These are phyloP conservation scores for Rhodotorula sp. DNA, from an alignment of 1,284 basidiomycete species.

Conservation along the genomic window DNA sequence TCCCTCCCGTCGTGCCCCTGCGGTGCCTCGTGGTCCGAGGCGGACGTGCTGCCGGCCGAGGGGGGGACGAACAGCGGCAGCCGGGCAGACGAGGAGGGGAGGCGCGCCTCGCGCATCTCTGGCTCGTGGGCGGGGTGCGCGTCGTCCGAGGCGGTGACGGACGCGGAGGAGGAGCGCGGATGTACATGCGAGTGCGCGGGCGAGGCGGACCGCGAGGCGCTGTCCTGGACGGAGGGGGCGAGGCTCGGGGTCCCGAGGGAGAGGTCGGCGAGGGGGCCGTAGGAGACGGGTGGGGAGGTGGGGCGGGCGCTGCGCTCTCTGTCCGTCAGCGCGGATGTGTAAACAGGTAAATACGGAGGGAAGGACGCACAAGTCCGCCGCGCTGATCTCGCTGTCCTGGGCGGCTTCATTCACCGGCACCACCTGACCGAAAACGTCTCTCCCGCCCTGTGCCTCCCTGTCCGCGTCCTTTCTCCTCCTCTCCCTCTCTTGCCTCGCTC, in stretches of 20 bases:
- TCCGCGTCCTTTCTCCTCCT: constrained; percentile 55
- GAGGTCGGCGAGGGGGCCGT: neutral
- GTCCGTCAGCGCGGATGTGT: neutral
- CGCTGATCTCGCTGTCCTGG: neutral
- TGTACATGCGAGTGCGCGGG: no score
- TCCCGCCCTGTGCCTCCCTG: constrained; percentile 56
- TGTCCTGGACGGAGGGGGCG: no score
- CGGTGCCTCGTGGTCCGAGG: constrained; percentile 1
- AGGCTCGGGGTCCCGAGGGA: no score
- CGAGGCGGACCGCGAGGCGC: neutral
- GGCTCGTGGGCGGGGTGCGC: no score
- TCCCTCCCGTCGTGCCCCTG: neutral
- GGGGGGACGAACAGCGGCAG: constrained; percentile 1
- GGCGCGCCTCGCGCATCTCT: constrained; percentile 8
- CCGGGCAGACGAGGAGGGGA: neutral
- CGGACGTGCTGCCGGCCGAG: neutral
- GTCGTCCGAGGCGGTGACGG: no score
- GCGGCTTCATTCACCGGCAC: neutral
- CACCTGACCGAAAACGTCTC: constrained; percentile 45
- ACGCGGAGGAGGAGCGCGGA: neutral
- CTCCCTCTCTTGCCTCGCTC: constrained; percentile 52
- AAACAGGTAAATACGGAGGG: no score
- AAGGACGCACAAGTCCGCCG: neutral
- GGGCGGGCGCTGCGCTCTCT: neutral
- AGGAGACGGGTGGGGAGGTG: no score